Base-by-base conservation (phyloP, 2,329 filamentous ascomycete genomes). In the Thelonectria blattea region DNA sequence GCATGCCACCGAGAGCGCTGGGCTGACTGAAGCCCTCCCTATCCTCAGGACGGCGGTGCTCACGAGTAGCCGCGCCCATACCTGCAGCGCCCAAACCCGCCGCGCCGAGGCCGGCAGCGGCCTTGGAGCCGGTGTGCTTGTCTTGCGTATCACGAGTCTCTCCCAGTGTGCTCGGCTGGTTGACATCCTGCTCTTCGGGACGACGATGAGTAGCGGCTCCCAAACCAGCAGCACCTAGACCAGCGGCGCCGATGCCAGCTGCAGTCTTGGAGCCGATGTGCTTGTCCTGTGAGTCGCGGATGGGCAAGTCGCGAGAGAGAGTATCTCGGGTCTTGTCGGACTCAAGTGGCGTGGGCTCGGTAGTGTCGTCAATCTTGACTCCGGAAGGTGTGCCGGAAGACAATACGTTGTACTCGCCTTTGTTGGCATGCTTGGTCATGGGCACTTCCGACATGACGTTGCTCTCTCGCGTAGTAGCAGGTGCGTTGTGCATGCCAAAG, bases 371-470 rank as follows among this genome's bases (percentile, higher is more conserved):
- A 5, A 59, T 50, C 3, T 32, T 57, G 0, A 68, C 34, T 15
- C 66, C 66, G 0, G 66, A 68, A 0, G 66, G 66, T 2, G 66
- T 68, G 0, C 66, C 66, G 5, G 66, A 68, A 2, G 65, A 9
- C 10, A 68, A 64, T 2, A 57, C 61, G 18, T 68, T 68, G 17
- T 68, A 68, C 55, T 68, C 60, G 32, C 65, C 66, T 12, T 61
- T 39, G 5, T 68, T 68, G 4, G 65, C 66, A 2, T 63, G 56
- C 0, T 65, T 61, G 0, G 58, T 48, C 2, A 64, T 34, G 0
- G 53, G 41, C 42, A 37, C 18, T 10, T 24, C 27, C 10, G 24
- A 15, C 22, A 47, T 15, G n/a, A 27, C 12, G 22, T 18, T 30
- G 10, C 4, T 47, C 24, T 37, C 41, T 15, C n/a, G 17, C n/a